Conservation (phyloP, 1,139 yeast species). For the Taphrina deformans region DNA sequence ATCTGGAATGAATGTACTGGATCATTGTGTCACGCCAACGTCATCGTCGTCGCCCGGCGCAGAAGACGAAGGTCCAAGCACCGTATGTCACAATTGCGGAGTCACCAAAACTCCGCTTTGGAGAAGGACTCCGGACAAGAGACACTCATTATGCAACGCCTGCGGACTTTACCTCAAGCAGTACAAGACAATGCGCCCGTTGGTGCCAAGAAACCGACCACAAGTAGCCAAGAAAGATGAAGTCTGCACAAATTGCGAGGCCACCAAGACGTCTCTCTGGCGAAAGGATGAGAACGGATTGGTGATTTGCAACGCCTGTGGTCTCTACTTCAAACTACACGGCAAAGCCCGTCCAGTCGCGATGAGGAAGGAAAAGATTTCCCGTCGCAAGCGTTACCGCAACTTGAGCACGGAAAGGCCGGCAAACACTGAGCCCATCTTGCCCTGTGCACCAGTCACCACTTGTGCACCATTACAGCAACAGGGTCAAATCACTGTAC, state of each 20-base stretch:
- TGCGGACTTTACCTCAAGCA: slow-evolving; percentile 58
- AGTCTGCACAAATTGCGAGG: slow-evolving; percentile 59
- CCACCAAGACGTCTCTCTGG: slow-evolving; percentile 87
- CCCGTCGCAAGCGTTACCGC: slow-evolving; percentile 61
- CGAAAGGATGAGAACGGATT: slow-evolving; percentile 77
- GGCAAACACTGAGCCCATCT: background rate
- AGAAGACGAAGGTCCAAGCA: slow-evolving; percentile 19
- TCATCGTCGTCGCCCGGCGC: background rate
- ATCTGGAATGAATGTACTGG: background rate
- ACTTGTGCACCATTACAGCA: background rate
- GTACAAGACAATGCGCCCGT: slow-evolving; percentile 49
- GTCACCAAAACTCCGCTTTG: slow-evolving; percentile 69
- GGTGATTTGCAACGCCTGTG: slow-evolving; percentile 80
- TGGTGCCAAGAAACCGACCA: slow-evolving; percentile 33
- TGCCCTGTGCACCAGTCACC: background rate
- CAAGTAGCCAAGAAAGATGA: slow-evolving; percentile 19
- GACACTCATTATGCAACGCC: slow-evolving; percentile 68
- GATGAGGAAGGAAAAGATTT: slow-evolving; percentile 70
- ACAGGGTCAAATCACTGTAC: background rate
- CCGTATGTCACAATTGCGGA: slow-evolving; percentile 62
- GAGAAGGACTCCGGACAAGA: slow-evolving; percentile 64
- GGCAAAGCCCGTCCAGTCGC: slow-evolving; percentile 76
- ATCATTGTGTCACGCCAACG: background rate
- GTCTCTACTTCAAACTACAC: slow-evolving; percentile 73
- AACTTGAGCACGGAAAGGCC: slow-evolving; percentile 22